These are phyloP conservation scores for Penicillium cinerascens DNA, from an alignment of 495 filamentous ascomycete species.

Conservation along the genomic window DNA sequence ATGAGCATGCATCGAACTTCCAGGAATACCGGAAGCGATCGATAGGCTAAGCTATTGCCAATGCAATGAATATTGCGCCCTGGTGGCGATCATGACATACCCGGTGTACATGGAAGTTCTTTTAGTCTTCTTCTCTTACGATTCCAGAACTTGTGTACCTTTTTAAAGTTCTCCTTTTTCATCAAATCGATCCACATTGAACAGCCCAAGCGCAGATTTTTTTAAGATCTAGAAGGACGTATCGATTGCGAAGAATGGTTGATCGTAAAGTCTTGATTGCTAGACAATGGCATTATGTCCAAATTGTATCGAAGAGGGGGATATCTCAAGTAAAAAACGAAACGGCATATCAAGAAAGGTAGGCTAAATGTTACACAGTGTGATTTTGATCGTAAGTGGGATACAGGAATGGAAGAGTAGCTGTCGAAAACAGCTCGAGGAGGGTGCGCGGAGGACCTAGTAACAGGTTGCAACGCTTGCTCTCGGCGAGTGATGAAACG, in stretches of 20 bases:
- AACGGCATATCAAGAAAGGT: background rate
- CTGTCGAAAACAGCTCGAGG: background rate
- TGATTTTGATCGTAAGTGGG: background rate
- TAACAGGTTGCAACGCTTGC: background rate
- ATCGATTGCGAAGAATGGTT: background rate
- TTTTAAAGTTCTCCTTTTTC: too few species aligned
- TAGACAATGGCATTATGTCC: background rate
- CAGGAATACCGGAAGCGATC: constrained; percentile 52
- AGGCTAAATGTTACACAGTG: background rate
- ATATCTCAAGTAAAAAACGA: too few species aligned
- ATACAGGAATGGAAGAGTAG: background rate
- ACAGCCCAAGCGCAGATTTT: background rate
- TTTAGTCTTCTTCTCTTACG: background rate
- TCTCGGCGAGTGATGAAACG: background rate
- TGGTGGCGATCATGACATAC: constrained; percentile 2
- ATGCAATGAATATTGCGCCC: background rate
- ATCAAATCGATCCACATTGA: background rate
- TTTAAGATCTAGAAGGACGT: background rate
- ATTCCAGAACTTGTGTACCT: background rate
- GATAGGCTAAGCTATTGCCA: constrained; percentile 16
- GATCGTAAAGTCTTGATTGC: too few species aligned
- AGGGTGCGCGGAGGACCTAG: too few species aligned
- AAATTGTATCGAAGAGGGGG: background rate
- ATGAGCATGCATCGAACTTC: constrained; percentile 42
- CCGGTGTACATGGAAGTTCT: background rate